Conservation (phyloP, 345 rosid genomes). For the Acer campestre region DNA sequence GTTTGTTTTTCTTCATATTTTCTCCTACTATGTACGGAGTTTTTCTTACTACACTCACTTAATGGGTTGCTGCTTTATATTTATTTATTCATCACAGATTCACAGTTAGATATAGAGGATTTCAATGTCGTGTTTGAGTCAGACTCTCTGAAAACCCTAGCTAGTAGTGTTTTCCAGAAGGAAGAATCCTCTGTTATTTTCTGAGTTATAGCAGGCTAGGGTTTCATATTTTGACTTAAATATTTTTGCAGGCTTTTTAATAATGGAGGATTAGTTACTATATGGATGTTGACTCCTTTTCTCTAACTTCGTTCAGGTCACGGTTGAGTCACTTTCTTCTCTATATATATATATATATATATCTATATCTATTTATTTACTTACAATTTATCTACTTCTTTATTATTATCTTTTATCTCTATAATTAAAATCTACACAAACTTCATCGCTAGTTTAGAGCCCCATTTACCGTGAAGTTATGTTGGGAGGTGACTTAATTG, state of each 20-base stretch:
- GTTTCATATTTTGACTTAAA: constrained; percentile 23
- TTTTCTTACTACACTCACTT: too few species aligned
- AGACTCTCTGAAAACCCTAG: constrained; percentile 31
- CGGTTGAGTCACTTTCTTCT: constrained; percentile 23
- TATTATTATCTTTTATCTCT: not conserved
- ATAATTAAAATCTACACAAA: too few species aligned
- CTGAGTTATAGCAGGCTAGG: constrained; percentile 26
- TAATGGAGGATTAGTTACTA: constrained; percentile 20
- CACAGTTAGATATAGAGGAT: not conserved
- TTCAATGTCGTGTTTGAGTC: constrained; percentile 15
- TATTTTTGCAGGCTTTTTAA: constrained; percentile 31
- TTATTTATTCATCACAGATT: too few species aligned
- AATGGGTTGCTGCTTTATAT: not conserved
- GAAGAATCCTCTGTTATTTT: not conserved
- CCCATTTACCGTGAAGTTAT: too few species aligned
- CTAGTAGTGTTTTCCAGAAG: constrained; percentile 8
- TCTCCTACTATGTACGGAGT: not conserved
- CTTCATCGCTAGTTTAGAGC: too few species aligned
- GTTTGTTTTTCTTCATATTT: too few species aligned
- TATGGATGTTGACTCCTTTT: constrained; percentile 37
- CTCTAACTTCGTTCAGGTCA: constrained; percentile 21
- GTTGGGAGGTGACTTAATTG: too few species aligned
- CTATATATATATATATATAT: too few species aligned
- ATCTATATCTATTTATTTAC: too few species aligned
- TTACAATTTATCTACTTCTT: not conserved